Evolutionary conservation across 345 rosid species (phyloP).

Genomic region (Eutrema heterophyllum): DNA sequence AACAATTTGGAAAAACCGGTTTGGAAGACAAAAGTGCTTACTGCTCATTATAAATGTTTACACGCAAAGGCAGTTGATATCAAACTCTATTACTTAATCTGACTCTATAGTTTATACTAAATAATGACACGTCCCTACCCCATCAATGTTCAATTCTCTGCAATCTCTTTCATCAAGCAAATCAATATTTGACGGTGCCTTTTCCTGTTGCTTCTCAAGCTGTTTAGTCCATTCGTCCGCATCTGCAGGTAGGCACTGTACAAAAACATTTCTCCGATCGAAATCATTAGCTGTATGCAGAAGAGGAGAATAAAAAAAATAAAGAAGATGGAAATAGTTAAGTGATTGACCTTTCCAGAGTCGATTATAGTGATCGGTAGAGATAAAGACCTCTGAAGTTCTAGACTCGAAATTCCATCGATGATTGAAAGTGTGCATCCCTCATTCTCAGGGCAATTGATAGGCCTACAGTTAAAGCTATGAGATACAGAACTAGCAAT

Average conservation of each 20-base stretch:
- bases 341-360: slow-evolving; percentile 49
- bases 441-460: slow-evolving; percentile 32
- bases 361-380: slow-evolving; percentile 56
- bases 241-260: slow-evolving; percentile 42
- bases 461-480: slow-evolving; percentile 42
- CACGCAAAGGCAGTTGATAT: not conserved
- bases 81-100: not conserved
- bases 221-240: slow-evolving; percentile 44
- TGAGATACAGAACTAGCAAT: not conserved
- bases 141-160: slow-evolving; percentile 43
- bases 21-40: not conserved
- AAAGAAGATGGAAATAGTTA: not conserved
- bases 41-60: not conserved
- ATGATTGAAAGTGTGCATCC: slow-evolving; percentile 40
- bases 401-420: slow-evolving; percentile 32
- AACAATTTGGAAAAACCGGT: not conserved
- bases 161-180: slow-evolving; percentile 47
- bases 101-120: not conserved
- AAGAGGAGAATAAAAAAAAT: not conserved
- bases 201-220: slow-evolving; percentile 40
- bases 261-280: not conserved
- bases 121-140: slow-evolving; percentile 37
- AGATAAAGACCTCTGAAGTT: slow-evolving; percentile 42
- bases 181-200: slow-evolving; percentile 55
- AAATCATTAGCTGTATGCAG: not conserved